phyloP scores from a whole-genome alignment of 1,284 basidiomycete species.

The Ustilago bromivora region DNA sequence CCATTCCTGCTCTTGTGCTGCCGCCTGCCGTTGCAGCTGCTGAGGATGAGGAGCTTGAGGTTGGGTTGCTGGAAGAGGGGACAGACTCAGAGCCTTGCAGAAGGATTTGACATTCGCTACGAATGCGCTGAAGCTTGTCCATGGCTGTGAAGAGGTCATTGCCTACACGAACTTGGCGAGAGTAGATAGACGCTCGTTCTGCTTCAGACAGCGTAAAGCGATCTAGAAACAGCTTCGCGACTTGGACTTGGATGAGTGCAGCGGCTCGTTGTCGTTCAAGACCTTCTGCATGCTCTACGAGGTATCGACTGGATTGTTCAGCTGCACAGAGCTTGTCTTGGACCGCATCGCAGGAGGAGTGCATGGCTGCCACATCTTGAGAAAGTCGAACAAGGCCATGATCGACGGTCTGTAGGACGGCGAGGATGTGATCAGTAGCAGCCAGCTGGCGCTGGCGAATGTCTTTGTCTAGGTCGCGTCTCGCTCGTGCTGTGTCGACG shows the following conservation, averaged over 20 bases:
- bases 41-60: slow-evolving; percentile 77
- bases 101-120: slow-evolving; percentile 84
- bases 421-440: slow-evolving; percentile 83
- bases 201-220: slow-evolving; percentile 84
- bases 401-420: slow-evolving; percentile 86
- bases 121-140: slow-evolving; percentile 85
- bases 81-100: slow-evolving; percentile 82
- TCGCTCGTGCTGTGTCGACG: slow-evolving; percentile 73
- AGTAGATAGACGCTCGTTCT: slow-evolving; percentile 81
- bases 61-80: slow-evolving; percentile 72
- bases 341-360: slow-evolving; percentile 40
- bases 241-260: slow-evolving; percentile 72
- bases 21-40: slow-evolving; percentile 77
- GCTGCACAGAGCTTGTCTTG: slow-evolving; percentile 29
- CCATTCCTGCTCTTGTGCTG: slow-evolving; percentile 51
- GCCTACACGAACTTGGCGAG: slow-evolving; percentile 81
- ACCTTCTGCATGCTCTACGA: slow-evolving; percentile 50
- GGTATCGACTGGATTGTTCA: slow-evolving; percentile 37
- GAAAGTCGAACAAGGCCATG: slow-evolving; percentile 72
- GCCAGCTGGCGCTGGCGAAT: slow-evolving; percentile 83
- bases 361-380: slow-evolving; percentile 36
- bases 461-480: slow-evolving; percentile 83
- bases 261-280: slow-evolving; percentile 34
- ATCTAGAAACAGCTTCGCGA: slow-evolving; percentile 82
- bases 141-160: slow-evolving; percentile 83